phyloP scores from a whole-genome alignment of 306 rosid species.

The Citrullus amarus region DNA sequence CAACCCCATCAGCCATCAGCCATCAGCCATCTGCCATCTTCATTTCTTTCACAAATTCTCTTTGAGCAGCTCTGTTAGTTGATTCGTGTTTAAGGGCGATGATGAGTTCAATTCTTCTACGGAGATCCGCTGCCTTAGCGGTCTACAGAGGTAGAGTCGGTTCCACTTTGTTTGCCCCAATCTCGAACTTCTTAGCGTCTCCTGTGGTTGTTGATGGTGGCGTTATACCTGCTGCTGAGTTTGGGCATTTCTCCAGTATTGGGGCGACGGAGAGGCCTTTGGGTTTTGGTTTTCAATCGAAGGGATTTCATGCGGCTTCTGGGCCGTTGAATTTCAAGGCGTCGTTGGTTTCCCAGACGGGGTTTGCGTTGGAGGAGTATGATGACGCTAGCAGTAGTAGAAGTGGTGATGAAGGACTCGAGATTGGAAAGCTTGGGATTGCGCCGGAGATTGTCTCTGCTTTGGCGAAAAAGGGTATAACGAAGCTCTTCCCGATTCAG shows the following conservation, averaged over 20 bases:
- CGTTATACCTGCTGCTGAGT: slow-evolving; percentile 2
- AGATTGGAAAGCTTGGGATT: slow-evolving; percentile 65
- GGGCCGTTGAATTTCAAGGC: slow-evolving; percentile 40
- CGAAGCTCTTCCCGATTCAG: slow-evolving; percentile 91
- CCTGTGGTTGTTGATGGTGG: neutral
- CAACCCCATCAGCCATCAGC: neutral
- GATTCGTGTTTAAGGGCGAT: neutral
- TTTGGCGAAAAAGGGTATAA: slow-evolving; percentile 66
- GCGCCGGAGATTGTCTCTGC: slow-evolving; percentile 64
- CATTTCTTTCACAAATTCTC: neutral
- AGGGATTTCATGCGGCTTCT: slow-evolving; percentile 35
- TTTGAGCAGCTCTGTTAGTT: neutral
- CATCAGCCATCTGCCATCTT: neutral
- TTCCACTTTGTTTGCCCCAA: slow-evolving; percentile 4
- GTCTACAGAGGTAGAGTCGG: slow-evolving; percentile 6
- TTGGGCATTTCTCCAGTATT: slow-evolving; percentile 7
- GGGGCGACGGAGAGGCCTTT: neutral
- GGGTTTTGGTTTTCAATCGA: slow-evolving; percentile 15
- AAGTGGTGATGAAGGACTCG: slow-evolving; percentile 54
- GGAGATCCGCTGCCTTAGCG: slow-evolving; percentile 12
- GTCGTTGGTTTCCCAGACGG: slow-evolving; percentile 33
- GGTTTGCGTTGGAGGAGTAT: slow-evolving; percentile 45
- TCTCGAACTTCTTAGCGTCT: slow-evolving; percentile 3
- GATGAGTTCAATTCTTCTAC: slow-evolving; percentile 10
- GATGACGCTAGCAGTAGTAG: slow-evolving; percentile 32